Percentiles rank a stretch among this genome's conserved stretches.
Evolutionary conservation across 225 moss, liverwort and hornwort genomes (phyloP).

Genomic region (Pleurozium schreberi): DNA sequence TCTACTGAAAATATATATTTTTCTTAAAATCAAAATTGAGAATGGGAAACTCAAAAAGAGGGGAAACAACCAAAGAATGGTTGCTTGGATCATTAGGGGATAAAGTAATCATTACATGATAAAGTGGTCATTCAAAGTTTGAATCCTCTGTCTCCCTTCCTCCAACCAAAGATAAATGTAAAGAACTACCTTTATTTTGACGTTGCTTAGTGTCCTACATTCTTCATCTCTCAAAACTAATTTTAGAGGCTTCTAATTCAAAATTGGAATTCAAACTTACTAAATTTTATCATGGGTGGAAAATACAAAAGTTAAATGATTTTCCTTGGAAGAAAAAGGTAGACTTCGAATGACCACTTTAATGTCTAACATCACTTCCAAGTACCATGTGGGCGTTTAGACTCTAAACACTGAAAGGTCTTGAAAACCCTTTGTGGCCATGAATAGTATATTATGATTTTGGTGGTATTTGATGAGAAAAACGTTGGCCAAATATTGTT

Average conservation of each 20-base stretch:
- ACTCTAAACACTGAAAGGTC: no score
- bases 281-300: background rate
- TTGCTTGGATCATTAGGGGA: no score
- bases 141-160: accelerated
- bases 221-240: background rate
- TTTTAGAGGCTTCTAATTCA: background rate
- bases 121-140: background rate
- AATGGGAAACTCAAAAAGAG: no score
- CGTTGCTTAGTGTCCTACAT: accelerated
- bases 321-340: accelerated
- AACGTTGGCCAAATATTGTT: no score
- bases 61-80: no score
- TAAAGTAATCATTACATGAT: background rate
- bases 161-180: background rate
- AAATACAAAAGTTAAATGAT: accelerated
- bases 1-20: no score
- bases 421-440: no score
- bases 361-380: background rate
- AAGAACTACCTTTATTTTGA: background rate
- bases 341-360: background rate
- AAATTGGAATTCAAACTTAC: background rate
- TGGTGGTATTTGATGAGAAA: no score
- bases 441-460: no score
- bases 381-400: background rate
- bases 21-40: no score